Evolutionary conservation across 192 early-diverging fungal genomes (phyloP).

Genomic region (Entrophospora sp.): DNA sequence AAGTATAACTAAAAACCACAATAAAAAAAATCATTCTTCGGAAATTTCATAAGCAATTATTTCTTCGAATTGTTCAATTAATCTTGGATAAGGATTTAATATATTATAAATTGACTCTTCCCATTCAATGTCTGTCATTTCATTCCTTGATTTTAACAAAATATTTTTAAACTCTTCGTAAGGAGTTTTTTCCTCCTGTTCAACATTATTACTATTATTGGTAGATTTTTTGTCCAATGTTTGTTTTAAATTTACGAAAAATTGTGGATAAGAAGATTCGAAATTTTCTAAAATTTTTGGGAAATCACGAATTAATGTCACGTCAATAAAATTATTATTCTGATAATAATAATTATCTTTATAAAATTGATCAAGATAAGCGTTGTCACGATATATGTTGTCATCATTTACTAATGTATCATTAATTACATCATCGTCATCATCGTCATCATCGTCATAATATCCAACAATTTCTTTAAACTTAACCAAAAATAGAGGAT

Average conservation of each 20-base stretch:
- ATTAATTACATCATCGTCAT: no score
- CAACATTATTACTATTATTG: not conserved
- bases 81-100: constrained; percentile 19
- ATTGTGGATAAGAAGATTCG: constrained; percentile 24
- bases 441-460: constrained; percentile 11
- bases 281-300: constrained; percentile 16
- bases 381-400: no score
- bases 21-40: no score
- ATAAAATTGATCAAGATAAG: no score
- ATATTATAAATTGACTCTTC: constrained; percentile 22
- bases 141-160: constrained; percentile 8
- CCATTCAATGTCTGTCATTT: constrained; percentile 28
- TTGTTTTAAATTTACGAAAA: constrained; percentile 30
- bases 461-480: constrained; percentile 38
- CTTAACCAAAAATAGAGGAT: constrained; percentile 20
- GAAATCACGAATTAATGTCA: constrained; percentile 22
- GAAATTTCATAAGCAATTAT: constrained; percentile 30
- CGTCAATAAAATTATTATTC: constrained; percentile 17
- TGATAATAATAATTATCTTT: constrained; percentile 14
- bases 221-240: not conserved
- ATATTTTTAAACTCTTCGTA: constrained; percentile 20
- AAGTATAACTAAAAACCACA: no score
- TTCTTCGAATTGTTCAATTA: constrained; percentile 31
- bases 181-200: not conserved
- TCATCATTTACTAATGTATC: no score